Evolutionary conservation across 2,329 filamentous ascomycete species (phyloP), one percentile per base, ranked within the genome.

Genomic region (Nakataea oryzae): DNA sequence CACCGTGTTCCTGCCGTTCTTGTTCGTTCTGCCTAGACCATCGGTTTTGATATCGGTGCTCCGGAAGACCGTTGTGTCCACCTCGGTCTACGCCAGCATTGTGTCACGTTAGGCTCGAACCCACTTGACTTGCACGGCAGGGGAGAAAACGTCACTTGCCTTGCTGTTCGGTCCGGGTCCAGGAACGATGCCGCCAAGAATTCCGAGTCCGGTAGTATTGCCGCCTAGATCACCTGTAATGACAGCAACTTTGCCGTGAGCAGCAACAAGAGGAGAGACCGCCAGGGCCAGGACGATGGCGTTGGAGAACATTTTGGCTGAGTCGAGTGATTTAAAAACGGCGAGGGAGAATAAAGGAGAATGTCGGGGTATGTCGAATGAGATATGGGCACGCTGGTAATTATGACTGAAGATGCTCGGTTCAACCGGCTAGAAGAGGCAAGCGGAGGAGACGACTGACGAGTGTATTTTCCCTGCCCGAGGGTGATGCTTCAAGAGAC

Each of bases 11-110:
- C 72, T 64, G 65, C 76, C 76, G 28, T 66, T 63, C 32, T 68
- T 71, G 0, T 66, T 71, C 59, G 75, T 78, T 34, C 64, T 67
- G 64, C 76, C 76, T 32, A 78, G 73, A 26, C 74, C 74, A 65
- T 78, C 69, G 55, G 70, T 70, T 59, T 68, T 66, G 63, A 74
- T 70, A 56, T 73, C 68, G 65, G 66, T 73, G 24, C 65, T 68
- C 27, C 65, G 62, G 71, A 79, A 79, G 65, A 79, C 72, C 41
- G 77, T 79, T 30, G 77, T 78, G 67, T 79, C 78, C 34, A 74
- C 68, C 66, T 79, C 76, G 2, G 76, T 79, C 64, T 71, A 66
- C 34, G 5, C 34, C 14, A 17, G 13, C 30, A 6, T 2, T 17
- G 21, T 41, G 12, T 4, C 12, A 41, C 21, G 34, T 41, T 21